Conservation (phyloP, 495 filamentous ascomycete species). For the Hypoxylon subgilvum region DNA sequence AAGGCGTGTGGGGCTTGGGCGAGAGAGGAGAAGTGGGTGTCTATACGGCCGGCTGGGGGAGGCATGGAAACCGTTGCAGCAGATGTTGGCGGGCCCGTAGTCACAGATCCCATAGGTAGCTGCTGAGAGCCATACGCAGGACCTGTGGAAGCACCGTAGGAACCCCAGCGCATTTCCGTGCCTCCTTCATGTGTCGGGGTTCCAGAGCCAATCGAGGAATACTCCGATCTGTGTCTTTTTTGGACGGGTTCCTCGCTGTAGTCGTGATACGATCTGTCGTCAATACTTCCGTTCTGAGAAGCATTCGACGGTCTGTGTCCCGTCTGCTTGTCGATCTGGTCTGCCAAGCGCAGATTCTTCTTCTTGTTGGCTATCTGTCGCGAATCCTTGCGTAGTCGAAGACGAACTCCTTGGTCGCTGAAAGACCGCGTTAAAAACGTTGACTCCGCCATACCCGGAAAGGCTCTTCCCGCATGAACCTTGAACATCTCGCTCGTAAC, state of each 20-base stretch:
- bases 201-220: constrained; percentile 31
- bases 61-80: constrained; percentile 41
- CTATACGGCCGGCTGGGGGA: constrained; percentile 39
- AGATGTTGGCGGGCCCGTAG: constrained; percentile 37
- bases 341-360: constrained; percentile 41
- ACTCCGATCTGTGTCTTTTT: constrained; percentile 40
- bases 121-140: constrained; percentile 30
- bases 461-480: constrained; percentile 78
- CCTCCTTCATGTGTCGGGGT: constrained; percentile 36
- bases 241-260: constrained; percentile 38
- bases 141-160: constrained; percentile 29
- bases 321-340: constrained; percentile 36
- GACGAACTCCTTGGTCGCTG: constrained; percentile 90
- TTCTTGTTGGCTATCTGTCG: constrained; percentile 53
- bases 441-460: constrained; percentile 86
- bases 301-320: constrained; percentile 26
- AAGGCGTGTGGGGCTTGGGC: constrained; percentile 34
- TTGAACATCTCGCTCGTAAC: constrained; percentile 76
- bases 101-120: constrained; percentile 37
- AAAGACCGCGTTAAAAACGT: constrained; percentile 92
- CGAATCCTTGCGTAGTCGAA: constrained; percentile 85
- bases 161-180: constrained; percentile 39
- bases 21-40: constrained; percentile 41
- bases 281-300: constrained; percentile 35
- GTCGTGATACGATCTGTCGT: constrained; percentile 39